These are phyloP conservation scores for Gynochthodes officinalis DNA, from an alignment of 257 asterid genomes.

Conservation along the genomic window DNA sequence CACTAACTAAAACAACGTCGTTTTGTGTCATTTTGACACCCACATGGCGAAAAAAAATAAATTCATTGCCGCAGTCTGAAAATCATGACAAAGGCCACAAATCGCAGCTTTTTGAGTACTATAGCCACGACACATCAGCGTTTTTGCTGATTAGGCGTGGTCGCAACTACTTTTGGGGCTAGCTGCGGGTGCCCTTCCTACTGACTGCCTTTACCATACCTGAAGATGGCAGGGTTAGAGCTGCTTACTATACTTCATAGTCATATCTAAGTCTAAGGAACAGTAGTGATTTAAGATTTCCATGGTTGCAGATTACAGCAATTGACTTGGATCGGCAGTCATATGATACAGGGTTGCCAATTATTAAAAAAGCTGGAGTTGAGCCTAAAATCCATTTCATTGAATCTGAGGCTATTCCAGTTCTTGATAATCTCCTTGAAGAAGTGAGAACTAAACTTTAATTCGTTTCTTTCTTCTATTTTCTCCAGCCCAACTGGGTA, in stretches of 20 bases:
- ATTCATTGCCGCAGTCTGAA: too few relatives aligned
- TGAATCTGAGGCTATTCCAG: conserved; percentile 50
- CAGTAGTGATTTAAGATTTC: neutral
- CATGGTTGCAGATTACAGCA: conserved; percentile 42
- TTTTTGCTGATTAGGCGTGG: too few relatives aligned
- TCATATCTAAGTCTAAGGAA: neutral
- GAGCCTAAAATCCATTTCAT: conserved; percentile 48
- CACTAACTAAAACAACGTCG: too few relatives aligned
- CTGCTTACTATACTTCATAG: neutral
- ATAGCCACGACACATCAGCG: too few relatives aligned
- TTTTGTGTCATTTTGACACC: too few relatives aligned
- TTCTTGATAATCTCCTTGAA: conserved; percentile 39
- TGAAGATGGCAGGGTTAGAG: conserved; percentile 49
- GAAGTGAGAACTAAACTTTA: conserved; percentile 27
- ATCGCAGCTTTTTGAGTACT: too few relatives aligned
- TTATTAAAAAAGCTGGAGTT: conserved; percentile 47
- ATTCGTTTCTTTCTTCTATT: neutral
- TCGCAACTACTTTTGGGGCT: too few relatives aligned
- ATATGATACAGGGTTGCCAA: conserved; percentile 49
- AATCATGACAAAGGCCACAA: too few relatives aligned
- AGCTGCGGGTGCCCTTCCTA: conserved; percentile 57
- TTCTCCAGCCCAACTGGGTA: too few relatives aligned
- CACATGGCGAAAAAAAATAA: too few relatives aligned
- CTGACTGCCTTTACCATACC: conserved; percentile 54
- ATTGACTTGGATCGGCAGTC: conserved; percentile 39